Conservation (phyloP, 176 grass and related monocot genomes). For the Poa pratensis region DNA sequence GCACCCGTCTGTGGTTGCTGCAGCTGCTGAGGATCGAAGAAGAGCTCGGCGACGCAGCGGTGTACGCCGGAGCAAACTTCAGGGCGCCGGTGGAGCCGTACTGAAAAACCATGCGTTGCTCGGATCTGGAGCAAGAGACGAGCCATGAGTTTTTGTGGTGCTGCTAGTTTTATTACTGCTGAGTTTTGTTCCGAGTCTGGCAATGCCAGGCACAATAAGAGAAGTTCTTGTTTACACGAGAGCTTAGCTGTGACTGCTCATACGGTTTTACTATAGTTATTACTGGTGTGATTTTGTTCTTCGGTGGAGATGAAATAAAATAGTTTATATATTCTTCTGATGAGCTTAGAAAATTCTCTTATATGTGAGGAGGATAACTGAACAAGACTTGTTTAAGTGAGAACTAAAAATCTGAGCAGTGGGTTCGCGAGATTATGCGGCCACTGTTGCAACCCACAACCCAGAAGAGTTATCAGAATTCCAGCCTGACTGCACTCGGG, state of each 20-base stretch:
- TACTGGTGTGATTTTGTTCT: conserved; percentile 27
- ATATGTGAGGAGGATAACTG: not conserved
- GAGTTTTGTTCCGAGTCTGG: conserved; percentile 20
- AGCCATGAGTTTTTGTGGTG: not conserved
- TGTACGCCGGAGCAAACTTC: conserved; percentile 87
- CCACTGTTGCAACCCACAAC: not conserved
- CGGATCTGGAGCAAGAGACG: not conserved
- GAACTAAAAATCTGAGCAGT: not conserved
- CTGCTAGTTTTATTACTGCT: not conserved
- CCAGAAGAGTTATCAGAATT: not conserved
- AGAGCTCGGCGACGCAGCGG: conserved; percentile 68
- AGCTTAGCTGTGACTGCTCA: not conserved
- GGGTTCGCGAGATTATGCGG: not conserved
- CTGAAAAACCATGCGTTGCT: conserved; percentile 6
- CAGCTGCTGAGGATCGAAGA: conserved; percentile 99
- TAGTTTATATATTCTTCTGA: not conserved
- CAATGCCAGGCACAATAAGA: conserved; percentile 33
- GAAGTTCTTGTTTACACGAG: not conserved
- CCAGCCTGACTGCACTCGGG: not conserved
- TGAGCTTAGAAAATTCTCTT: not conserved
- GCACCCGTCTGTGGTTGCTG: not conserved
- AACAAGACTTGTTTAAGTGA: not conserved
- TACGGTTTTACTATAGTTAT: not conserved
- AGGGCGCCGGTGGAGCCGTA: conserved; percentile 92
- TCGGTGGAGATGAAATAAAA: not conserved